Base-by-base conservation (phyloP, 2,329 filamentous ascomycete species). In the Apiospora arundinis region DNA sequence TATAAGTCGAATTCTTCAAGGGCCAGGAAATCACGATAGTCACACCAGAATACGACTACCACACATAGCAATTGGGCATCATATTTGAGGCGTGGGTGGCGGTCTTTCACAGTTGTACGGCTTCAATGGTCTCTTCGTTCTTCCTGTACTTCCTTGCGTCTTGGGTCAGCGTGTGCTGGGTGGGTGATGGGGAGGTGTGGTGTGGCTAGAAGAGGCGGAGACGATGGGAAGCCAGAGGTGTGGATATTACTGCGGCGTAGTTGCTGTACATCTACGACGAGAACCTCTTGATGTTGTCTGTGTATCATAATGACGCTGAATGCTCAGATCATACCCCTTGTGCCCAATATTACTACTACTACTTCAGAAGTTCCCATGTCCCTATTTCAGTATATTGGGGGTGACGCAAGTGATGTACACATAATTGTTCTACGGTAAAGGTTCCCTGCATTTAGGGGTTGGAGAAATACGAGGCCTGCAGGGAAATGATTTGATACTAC, bases 221-320 rank as follows among this genome's bases (percentile, higher is more conserved):
- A 40, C 28, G 21, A 32, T 63, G 56, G 32, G 56, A 63, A 69
- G 70, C 42, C 49, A 66, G 52, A 69, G 52, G 52, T 42, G 49
- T 28, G 70, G 28, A 45, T 46, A 65, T 63, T 45, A 69, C 68
- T 48, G 67, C 45, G 21, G 70, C 45, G 45, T 67, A 69, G 49
- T 46, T 37, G 42, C 44, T 67, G 45, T 66, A 37, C 42, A 49
- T 69, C 32, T 69, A 42, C 67, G 45, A 46, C 37, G 42, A 45
- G 42, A 63, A 42, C 60, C 63, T 63, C 46, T 52, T 71, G 68
- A 28, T 63, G 44, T 65, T 48, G 44, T 52, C 70, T 71, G 49
- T 69, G 69, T 69, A 71, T 67, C 67, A 65, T 71, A 68, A 67
- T 68, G 68, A 73, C 66, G 67, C 67, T 49, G 37, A 68, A 70